A percentile compares a stretch with the other conserved stretches of the same genome.
Conservation (phyloP, 176 grass and related monocot genomes). For the Oryza nivara region DNA sequence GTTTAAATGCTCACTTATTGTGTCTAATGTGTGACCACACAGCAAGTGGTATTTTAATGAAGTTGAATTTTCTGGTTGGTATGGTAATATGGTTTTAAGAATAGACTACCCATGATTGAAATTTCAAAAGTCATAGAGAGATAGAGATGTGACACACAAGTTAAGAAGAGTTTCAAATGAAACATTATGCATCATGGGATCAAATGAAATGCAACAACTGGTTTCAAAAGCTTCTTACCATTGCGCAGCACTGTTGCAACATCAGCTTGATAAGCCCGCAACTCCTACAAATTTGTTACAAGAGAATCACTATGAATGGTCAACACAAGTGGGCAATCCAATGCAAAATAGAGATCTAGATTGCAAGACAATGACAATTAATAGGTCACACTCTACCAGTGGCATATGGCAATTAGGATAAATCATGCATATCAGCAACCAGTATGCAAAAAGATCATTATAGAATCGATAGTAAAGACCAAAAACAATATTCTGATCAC, state of each 20-base stretch:
- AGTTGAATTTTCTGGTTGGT: not conserved
- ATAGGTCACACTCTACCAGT: not conserved
- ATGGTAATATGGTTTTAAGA: not conserved
- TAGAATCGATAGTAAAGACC: not conserved
- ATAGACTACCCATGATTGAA: not conserved
- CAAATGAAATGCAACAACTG: slow-evolving; percentile 31
- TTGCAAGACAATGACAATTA: not conserved
- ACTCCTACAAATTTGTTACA: slow-evolving; percentile 62
- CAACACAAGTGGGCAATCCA: not conserved
- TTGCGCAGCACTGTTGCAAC: slow-evolving; percentile 93
- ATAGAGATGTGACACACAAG: not conserved
- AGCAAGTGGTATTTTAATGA: slow-evolving; percentile 14
- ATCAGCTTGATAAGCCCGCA: slow-evolving; percentile 98
- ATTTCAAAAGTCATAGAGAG: slow-evolving; percentile 7
- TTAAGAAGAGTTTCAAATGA: slow-evolving; percentile 19
- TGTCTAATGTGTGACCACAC: not conserved
- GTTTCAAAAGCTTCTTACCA: slow-evolving; percentile 54
- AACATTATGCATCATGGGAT: not conserved
- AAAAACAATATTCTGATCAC: not conserved
- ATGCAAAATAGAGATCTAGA: slow-evolving; percentile 20
- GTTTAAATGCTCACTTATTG: not conserved
- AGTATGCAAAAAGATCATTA: not conserved
- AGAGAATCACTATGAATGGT: slow-evolving; percentile 34
- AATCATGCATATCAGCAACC: not conserved
- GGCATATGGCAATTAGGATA: not conserved